Evolutionary conservation across 106 monocot genomes (phyloP), one percentile per base, ranked within the genome.

Genomic region (Gastrodia elata): DNA sequence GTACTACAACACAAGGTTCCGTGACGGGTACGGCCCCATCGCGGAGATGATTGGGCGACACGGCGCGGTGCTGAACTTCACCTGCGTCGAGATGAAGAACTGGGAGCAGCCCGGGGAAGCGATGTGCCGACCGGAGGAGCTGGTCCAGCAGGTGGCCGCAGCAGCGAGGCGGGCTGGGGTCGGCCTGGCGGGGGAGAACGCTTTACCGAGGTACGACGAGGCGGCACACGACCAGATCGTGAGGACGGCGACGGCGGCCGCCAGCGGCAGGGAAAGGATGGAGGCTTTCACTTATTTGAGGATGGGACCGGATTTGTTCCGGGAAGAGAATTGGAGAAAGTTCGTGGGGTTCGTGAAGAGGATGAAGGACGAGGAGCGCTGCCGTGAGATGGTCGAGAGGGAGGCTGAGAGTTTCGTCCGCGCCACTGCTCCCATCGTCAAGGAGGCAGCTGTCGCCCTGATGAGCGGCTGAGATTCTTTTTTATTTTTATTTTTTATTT

Each of bases 1-100:
- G 25, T 96, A 89, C 82, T 92, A 96, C 80, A 96, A 92, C 87
- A 91, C 94, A 32, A 75, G 87, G 5, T 68, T 68, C 42, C 89
- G 79, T 34, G 84, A 96, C 73, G 95, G 95, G 11, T 96, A 96
- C 76, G 69, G 78, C 25, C 86, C 89, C 5, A 86, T 92, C 36
- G 95, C 95, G 3, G 77, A 80, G 25, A 85, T 86, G 84, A 68
- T 96, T 20, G 89, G 56, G 25, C 84, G 82, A 0, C 82, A 96
- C 76, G 87, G 89, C n/a, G 95, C 87, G 8, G 74, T 89, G 56
- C 79, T 96, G 64, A 96, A 92, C 86, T 92, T 96, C 82, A 96
- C 93, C 2, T 91, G 91, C 69, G 78, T 95, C 13, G 94, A 95
- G 82, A 95, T 95, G 91, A 75, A 70, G 34, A 83, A 95, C 74